phyloP scores from a whole-genome alignment of 352 stramenopile genomes.

The Phytophthora sp. region DNA sequence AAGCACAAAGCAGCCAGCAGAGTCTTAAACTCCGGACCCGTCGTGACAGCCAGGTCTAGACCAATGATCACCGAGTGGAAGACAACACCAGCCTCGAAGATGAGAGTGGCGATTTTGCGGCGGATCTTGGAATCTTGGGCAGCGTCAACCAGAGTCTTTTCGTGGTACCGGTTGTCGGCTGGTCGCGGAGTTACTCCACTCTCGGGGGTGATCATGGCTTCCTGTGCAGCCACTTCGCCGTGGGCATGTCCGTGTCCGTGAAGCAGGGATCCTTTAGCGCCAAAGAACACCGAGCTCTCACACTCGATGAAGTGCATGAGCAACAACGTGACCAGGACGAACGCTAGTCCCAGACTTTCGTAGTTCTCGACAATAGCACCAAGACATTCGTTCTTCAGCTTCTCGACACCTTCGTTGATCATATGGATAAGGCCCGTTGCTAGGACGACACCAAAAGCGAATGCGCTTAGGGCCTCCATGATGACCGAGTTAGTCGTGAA shows the following conservation, averaged over 20 bases:
- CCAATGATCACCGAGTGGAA: constrained; percentile 80
- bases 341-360: constrained; percentile 49
- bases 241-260: constrained; percentile 47
- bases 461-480: constrained; percentile 59
- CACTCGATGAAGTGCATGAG: constrained; percentile 77
- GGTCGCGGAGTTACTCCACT: constrained; percentile 12
- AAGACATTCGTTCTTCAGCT: constrained; percentile 64
- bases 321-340: constrained; percentile 67
- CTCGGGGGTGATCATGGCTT: constrained; percentile 18
- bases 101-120: constrained; percentile 48
- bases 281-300: constrained; percentile 64
- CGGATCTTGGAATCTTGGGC: constrained; percentile 24
- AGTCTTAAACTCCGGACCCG: constrained; percentile 55
- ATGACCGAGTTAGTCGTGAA: constrained; percentile 43
- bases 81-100: constrained; percentile 64
- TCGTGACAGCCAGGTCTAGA: constrained; percentile 60
- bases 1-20: constrained; percentile 71
- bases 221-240: constrained; percentile 3
- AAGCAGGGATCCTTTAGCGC: constrained; percentile 22
- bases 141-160: constrained; percentile 8
- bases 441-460: constrained; percentile 73
- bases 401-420: constrained; percentile 63
- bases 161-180: constrained; percentile 25
- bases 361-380: constrained; percentile 58
- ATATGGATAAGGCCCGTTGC: constrained; percentile 79